Conservation (phyloP, 768 basidiomycete genomes). For the Mycena rosella region DNA sequence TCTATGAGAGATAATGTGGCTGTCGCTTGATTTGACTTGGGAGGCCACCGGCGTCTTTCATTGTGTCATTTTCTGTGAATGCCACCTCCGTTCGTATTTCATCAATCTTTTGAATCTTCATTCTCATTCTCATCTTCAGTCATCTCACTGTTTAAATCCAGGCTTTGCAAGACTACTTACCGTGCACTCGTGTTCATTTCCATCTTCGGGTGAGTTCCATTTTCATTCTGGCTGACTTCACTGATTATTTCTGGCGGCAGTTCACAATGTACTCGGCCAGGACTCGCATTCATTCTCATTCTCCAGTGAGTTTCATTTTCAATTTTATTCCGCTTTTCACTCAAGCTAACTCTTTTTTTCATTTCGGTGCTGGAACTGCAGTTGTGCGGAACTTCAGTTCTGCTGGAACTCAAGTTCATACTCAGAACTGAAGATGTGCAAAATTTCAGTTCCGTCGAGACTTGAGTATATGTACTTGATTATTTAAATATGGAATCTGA, state of each 20-base stretch:
- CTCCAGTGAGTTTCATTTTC: no score
- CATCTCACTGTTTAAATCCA: not conserved
- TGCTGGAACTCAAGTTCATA: not conserved
- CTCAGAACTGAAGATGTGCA: no score
- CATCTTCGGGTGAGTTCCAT: not conserved
- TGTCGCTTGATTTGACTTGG: slow-evolving; percentile 3
- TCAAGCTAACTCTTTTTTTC: no score
- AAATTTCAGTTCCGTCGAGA: slow-evolving; percentile 6
- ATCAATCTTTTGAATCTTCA: slow-evolving; percentile 3
- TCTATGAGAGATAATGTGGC: slow-evolving; percentile 1
- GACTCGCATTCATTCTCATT: not conserved
- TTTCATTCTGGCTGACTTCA: slow-evolving; percentile 1
- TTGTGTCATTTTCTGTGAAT: no score
- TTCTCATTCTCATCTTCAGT: slow-evolving; percentile 5
- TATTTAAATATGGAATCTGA: slow-evolving; percentile 13
- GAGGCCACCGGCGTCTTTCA: slow-evolving; percentile 10
- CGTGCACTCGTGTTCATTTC: slow-evolving; percentile 1
- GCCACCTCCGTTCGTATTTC: not conserved
- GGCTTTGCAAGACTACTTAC: not conserved
- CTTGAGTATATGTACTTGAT: slow-evolving; percentile 12
- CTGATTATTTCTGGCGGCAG: not conserved
- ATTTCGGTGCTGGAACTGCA: not conserved
- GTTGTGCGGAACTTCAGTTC: slow-evolving; percentile 1
- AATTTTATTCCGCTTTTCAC: no score
- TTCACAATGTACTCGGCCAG: not conserved